phyloP scores from a whole-genome alignment of 768 basidiomycete species.

The Boletales sp. region DNA sequence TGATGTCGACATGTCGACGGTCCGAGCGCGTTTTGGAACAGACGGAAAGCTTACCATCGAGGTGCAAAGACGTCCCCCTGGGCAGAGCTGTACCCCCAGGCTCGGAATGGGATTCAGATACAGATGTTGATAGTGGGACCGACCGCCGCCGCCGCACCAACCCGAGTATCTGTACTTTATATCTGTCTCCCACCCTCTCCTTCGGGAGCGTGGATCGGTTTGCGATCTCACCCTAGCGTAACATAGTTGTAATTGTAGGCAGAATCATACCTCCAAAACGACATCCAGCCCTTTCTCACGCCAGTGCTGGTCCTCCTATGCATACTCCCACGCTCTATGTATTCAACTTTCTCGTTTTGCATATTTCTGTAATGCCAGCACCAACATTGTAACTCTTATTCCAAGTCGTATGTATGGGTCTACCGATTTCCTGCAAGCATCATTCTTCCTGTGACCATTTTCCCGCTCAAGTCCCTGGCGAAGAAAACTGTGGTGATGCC shows the following conservation, averaged over 20 bases:
- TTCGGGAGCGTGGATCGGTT: conserved; percentile 4
- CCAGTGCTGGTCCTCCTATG: neutral
- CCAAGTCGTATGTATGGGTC: no score
- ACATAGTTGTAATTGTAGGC: conserved; percentile 23
- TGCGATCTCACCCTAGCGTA: conserved; percentile 10
- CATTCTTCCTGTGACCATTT: no score
- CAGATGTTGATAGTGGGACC: conserved; percentile 17
- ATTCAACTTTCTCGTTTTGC: conserved; percentile 6
- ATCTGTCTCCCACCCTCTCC: neutral
- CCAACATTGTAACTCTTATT: no score
- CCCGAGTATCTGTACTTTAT: conserved; percentile 2
- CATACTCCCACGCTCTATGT: conserved; percentile 7
- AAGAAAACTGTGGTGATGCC: no score
- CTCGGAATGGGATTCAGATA: conserved; percentile 30
- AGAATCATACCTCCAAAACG: conserved; percentile 14
- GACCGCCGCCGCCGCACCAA: neutral
- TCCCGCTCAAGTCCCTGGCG: no score
- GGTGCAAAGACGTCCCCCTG: conserved; percentile 32
- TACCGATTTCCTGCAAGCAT: no score
- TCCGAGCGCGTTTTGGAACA: conserved; percentile 47
- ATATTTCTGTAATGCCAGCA: conserved; percentile 8
- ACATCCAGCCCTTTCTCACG: conserved; percentile 5
- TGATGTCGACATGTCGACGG: conserved; percentile 52
- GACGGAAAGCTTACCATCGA: conserved; percentile 47
- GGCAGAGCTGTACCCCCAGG: conserved; percentile 22